These are phyloP conservation scores for Hortiboletus rubellus DNA, from an alignment of 1,284 basidiomycete genomes.

Conservation along the genomic window DNA sequence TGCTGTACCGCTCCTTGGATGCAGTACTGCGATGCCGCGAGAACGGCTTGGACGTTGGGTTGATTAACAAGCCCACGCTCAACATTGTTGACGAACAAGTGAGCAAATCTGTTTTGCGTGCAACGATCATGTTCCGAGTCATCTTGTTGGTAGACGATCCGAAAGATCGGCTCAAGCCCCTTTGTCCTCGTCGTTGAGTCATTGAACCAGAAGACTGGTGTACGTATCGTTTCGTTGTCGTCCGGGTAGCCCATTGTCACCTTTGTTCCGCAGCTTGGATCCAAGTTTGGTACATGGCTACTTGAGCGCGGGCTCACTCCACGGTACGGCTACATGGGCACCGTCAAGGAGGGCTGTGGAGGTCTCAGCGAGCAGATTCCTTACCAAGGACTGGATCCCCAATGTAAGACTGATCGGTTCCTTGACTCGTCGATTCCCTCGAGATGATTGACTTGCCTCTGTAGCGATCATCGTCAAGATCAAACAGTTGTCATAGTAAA, in stretches of 20 bases:
- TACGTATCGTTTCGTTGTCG: slow-evolving; percentile 37
- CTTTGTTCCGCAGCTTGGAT: slow-evolving; percentile 56
- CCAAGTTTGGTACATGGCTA: slow-evolving; percentile 80
- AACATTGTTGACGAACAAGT: slow-evolving; percentile 82
- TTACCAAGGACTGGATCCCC: slow-evolving; percentile 69
- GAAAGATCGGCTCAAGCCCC: slow-evolving; percentile 66
- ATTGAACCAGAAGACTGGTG: slow-evolving; percentile 84
- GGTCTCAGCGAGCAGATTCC: slow-evolving; percentile 82
- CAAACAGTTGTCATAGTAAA: slow-evolving; percentile 45
- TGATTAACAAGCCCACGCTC: slow-evolving; percentile 82
- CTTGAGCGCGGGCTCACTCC: slow-evolving; percentile 78
- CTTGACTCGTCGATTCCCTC: neutral
- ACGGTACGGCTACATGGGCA: slow-evolving; percentile 79
- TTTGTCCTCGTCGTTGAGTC: slow-evolving; percentile 85
- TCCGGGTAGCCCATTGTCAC: neutral
- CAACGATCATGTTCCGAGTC: neutral
- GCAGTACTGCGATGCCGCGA: slow-evolving; percentile 72
- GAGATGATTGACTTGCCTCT: slow-evolving; percentile 16
- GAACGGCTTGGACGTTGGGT: slow-evolving; percentile 73
- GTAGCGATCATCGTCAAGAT: slow-evolving; percentile 70
- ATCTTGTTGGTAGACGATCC: slow-evolving; percentile 46
- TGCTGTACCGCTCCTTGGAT: slow-evolving; percentile 79
- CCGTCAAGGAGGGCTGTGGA: slow-evolving; percentile 79
- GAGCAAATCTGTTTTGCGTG: slow-evolving; percentile 5
- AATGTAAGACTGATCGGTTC: slow-evolving; percentile 48